Conservation (phyloP, 2,329 filamentous ascomycete species). For the Alternaria brassicicola region DNA sequence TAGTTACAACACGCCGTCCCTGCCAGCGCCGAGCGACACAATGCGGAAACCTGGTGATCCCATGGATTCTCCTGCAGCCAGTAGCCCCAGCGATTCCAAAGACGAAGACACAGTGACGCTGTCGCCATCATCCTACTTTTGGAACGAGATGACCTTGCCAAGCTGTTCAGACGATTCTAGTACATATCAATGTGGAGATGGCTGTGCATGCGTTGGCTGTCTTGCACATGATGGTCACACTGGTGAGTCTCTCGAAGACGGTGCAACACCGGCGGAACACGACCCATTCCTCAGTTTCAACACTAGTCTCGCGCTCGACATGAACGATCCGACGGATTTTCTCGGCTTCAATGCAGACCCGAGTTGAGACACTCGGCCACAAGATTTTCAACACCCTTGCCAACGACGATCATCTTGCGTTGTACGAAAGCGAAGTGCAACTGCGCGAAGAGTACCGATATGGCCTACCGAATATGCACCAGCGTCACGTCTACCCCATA, state of each 20-base stretch:
- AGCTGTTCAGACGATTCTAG: slow-evolving; percentile 57
- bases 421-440: not conserved
- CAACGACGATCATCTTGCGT: not conserved
- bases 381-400: not conserved
- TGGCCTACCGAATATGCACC: not conserved
- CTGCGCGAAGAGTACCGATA: not conserved
- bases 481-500: not conserved
- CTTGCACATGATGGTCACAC: slow-evolving; percentile 59
- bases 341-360: slow-evolving; percentile 14
- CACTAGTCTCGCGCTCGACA: slow-evolving; percentile 6
- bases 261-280: slow-evolving; percentile 18
- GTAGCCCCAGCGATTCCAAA: slow-evolving; percentile 40
- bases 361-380: not conserved
- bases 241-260: slow-evolving; percentile 47
- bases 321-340: slow-evolving; percentile 17
- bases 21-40: slow-evolving; percentile 12
- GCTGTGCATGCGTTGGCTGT: slow-evolving; percentile 60
- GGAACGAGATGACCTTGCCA: slow-evolving; percentile 46
- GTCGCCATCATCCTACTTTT: slow-evolving; percentile 48
- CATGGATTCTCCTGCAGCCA: slow-evolving; percentile 21
- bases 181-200: slow-evolving; percentile 59
- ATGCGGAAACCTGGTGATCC: slow-evolving; percentile 24
- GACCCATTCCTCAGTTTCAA: slow-evolving; percentile 25
- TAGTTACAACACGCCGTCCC: slow-evolving; percentile 10
- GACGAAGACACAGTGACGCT: slow-evolving; percentile 44